These are phyloP conservation scores for Neospermospora avenae DNA, from an alignment of 2,329 filamentous ascomycete genomes.

Conservation along the genomic window DNA sequence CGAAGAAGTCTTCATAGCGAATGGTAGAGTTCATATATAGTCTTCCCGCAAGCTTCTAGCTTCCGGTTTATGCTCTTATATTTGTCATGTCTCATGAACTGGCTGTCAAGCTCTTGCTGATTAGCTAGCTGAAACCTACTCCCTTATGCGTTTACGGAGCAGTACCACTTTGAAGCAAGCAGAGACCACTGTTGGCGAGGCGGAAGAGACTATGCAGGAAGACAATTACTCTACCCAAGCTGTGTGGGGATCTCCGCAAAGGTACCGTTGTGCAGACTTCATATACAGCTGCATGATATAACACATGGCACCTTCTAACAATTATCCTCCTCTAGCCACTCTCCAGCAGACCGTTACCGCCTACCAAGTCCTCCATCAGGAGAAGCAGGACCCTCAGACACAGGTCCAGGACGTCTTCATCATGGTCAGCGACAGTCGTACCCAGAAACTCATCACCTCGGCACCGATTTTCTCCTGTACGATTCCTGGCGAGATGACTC, in stretches of 20 bases:
- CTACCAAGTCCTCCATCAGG: neutral
- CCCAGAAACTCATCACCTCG: neutral
- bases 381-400: conserved; percentile 6
- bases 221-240: conserved; percentile 11
- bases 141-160: conserved; percentile 19
- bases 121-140: neutral
- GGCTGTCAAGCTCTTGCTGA: neutral
- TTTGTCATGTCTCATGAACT: conserved; percentile 5
- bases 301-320: conserved; percentile 1
- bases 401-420: neutral
- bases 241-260: conserved; percentile 9
- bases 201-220: conserved; percentile 8
- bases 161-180: conserved; percentile 2
- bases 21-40: conserved; percentile 6
- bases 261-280: conserved; percentile 3
- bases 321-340: neutral
- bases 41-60: neutral
- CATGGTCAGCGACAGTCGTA: conserved; percentile 11
- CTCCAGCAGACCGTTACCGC: neutral
- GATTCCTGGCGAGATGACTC: conserved; percentile 1
- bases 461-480: conserved; percentile 6
- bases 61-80: neutral
- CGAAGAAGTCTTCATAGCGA: neutral
- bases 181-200: neutral
- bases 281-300: neutral